Percentiles rank a stretch among this genome's conserved stretches.
Evolutionary conservation across 2,329 filamentous ascomycete species (phyloP).

Genomic region (Talaromyces sp.): DNA sequence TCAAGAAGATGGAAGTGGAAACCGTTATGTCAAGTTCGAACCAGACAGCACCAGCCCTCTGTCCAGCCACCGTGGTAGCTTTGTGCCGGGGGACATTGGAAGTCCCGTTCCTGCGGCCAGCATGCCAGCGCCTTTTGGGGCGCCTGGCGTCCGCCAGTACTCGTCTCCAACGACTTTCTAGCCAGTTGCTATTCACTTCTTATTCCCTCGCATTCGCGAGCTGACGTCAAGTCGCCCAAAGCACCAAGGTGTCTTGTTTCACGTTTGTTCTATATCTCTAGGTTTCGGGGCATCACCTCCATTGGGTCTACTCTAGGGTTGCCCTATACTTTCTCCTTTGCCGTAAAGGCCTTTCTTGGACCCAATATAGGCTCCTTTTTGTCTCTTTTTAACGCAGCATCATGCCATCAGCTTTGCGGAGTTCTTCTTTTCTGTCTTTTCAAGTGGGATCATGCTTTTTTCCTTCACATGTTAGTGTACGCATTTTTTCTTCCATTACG

Average conservation of each 20-base stretch:
- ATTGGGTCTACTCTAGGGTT: slow-evolving; percentile 1
- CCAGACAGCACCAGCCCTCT: slow-evolving; percentile 49
- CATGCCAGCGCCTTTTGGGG: slow-evolving; percentile 33
- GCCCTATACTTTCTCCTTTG: slow-evolving; percentile 4
- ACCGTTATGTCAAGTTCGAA: slow-evolving; percentile 49
- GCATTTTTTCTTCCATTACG: slow-evolving; percentile 9
- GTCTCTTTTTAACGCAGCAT: slow-evolving; percentile 12
- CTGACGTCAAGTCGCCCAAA: slow-evolving; percentile 10
- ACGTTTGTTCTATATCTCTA: slow-evolving; percentile 10
- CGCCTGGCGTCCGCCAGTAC: slow-evolving; percentile 37
- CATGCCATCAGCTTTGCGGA: slow-evolving; percentile 18
- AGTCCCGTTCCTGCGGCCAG: slow-evolving; percentile 57
- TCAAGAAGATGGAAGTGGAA: slow-evolving; percentile 48
- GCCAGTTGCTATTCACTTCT: neutral
- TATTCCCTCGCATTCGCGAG: slow-evolving; percentile 4
- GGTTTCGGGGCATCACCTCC: slow-evolving; percentile 1
- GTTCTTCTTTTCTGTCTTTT: slow-evolving; percentile 11
- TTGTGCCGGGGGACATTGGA: slow-evolving; percentile 64
- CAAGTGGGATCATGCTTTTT: slow-evolving; percentile 14
- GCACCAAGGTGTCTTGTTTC: slow-evolving; percentile 12
- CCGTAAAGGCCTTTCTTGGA: slow-evolving; percentile 13
- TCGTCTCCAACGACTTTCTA: slow-evolving; percentile 32
- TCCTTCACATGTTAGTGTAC: neutral
- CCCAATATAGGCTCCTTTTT: slow-evolving; percentile 8
- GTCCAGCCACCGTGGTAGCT: slow-evolving; percentile 41